Base-by-base conservation (phyloP, 768 basidiomycete species). In the Boletales sp. region DNA sequence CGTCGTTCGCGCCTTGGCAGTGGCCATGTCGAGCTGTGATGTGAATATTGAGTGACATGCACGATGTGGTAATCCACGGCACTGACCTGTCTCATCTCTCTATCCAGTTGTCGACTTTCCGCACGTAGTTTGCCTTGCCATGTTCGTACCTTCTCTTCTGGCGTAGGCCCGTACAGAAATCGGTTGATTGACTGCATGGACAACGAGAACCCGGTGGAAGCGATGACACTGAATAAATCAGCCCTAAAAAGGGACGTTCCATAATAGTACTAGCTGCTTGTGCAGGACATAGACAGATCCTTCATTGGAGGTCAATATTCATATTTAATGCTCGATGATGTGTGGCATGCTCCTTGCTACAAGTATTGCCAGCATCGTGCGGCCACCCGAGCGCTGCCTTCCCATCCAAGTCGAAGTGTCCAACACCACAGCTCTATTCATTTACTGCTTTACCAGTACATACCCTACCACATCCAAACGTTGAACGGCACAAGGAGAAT, bases 11-110 rank as follows among this genome's bases (percentile, higher is more conserved):
- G 84, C 93, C 68, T 95, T 97, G 49, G 74, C 77, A 9, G 87
- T 90, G 8, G 88, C 91, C 13, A 73, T 62, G 55, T 97, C 94
- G 43, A 98, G 80, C 90, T 97, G 45, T 31, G 42, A 34, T 34
- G 30, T 52, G 43, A 40, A 57, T 49, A 49, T 29, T 59, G 55
- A 47, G 55, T 40, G 40, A 51, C 46, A 34, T 45, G 45, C 41
- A 38, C 43, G 54, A 40, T 59, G 40, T 45, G 44, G 40, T 46
- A 48, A 44, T 50, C 47, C 38, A 41, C 40, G 41, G 58, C 59
- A 49, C 82, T 71, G 72, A 95, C 94, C 86, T 95, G 90, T 75
- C 86, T 86, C 77, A 94, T 94, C 76, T 98, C 97, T 70, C 92
- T 77, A 56, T 99, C 97, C 50, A 99, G 71, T 52, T 79, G 77